Evolutionary conservation across 2,329 filamentous ascomycete species (phyloP).

Genomic region (Botryotinia convoluta): DNA sequence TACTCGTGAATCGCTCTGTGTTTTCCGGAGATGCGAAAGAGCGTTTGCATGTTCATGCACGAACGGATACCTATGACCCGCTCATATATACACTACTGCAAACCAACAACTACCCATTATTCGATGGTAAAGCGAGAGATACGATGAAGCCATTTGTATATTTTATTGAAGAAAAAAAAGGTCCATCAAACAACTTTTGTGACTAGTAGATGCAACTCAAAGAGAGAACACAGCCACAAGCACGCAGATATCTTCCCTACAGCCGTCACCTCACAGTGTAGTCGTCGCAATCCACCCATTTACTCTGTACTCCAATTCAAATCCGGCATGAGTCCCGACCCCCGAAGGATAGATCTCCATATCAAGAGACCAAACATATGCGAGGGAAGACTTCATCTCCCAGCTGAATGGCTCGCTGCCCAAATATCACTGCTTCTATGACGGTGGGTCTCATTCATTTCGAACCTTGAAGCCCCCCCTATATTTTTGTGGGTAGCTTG

Average conservation of each 20-base stretch:
- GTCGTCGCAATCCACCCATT: not conserved
- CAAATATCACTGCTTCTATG: not conserved
- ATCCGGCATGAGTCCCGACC: not conserved
- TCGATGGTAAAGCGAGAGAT: not conserved
- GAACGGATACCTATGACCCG: conserved; percentile 4
- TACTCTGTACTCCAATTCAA: not conserved
- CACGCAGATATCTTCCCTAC: not conserved
- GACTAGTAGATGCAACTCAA: not conserved
- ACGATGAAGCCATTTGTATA: not conserved
- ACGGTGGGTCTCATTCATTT: conserved; percentile 5
- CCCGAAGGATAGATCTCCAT: not conserved
- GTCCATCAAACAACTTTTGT: not conserved
- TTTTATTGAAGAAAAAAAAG: not conserved
- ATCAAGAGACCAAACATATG: not conserved
- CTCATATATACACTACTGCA: not conserved
- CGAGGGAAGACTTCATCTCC: not conserved
- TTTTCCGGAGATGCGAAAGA: not conserved
- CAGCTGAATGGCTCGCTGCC: conserved; percentile 4
- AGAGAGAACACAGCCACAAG: not conserved
- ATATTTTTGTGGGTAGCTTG: conserved; percentile 7
- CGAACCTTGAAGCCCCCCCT: conserved; percentile 4
- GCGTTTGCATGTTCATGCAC: conserved; percentile 11
- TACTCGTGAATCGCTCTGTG: not conserved
- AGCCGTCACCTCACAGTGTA: not conserved
- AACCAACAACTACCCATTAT: not conserved